Evolutionary conservation across 768 basidiomycete species (phyloP), one percentile per base, ranked within the genome.

Genomic region (Hygrophorus russula): DNA sequence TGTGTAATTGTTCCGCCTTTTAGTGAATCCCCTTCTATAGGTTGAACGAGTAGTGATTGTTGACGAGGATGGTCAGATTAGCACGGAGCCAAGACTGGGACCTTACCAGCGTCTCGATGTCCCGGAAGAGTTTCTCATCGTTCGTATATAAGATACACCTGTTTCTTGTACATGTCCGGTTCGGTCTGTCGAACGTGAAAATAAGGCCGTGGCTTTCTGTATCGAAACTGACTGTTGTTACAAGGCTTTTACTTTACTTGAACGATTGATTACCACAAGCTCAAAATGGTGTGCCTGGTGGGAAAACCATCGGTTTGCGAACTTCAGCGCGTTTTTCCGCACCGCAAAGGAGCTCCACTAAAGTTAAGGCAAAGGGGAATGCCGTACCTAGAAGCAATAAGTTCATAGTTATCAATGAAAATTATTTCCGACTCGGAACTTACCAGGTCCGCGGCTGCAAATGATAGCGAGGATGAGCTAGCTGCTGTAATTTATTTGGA

Each of bases 281-380:
- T 54, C 54, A 66, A 53, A 57, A 75, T 19, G 66, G 70, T 2
- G 73, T 74, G 10, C 68, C 63, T 3, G 58, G 36, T 9, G 84
- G 83, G 52, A 90, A 89, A 10, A 80, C 64, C 83, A 88, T 86
- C 1, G 82, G 82, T 1, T 53, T 70, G 5, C 65, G 59, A 6
- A 88, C 71, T 49, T 83, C 75, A 14, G 67, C 67, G 4, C 81
- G 65, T 58, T 75, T 83, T 31, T 69, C 70, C 11, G 63, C 49
- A 3, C 87, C 87, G 47, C 76, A 78, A 1, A 89, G 67, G 14
- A 75, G 53, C 54, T 85, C 82, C 7, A 87, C 78, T 28, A 90
- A 59, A n/a, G 78, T 78, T 43, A 89, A 65, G 2, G 82, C 82
- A 49, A 90, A 89, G 1, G 78, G 76, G 53, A 90, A 89, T 0